Evolutionary conservation across 2,329 filamentous ascomycete genomes (phyloP).

Genomic region (Hypoxylon sp.): DNA sequence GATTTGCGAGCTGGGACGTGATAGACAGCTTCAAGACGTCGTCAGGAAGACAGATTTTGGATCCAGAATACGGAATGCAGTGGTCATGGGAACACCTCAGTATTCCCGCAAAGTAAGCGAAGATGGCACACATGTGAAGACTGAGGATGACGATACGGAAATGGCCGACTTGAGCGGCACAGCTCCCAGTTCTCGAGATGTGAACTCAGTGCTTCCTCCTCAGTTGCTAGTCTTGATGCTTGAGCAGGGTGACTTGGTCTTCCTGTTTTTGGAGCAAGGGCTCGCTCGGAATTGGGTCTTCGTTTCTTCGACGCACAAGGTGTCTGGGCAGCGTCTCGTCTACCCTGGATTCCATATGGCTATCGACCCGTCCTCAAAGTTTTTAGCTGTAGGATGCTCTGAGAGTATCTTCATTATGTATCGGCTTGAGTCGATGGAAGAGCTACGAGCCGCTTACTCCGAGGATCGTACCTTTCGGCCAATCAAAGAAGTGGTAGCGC

Average conservation of each 20-base stretch:
- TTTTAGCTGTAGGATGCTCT: slow-evolving; percentile 78
- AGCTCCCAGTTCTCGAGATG: slow-evolving; percentile 31
- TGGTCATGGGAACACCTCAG: slow-evolving; percentile 75
- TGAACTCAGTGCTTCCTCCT: slow-evolving; percentile 70
- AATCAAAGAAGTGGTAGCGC: slow-evolving; percentile 64
- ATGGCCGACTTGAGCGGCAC: slow-evolving; percentile 54
- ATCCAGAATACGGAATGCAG: slow-evolving; percentile 82
- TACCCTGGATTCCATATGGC: slow-evolving; percentile 77
- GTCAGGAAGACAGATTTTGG: slow-evolving; percentile 84
- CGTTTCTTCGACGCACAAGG: slow-evolving; percentile 69
- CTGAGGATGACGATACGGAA: slow-evolving; percentile 59
- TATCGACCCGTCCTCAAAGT: slow-evolving; percentile 81
- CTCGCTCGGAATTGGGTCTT: slow-evolving; percentile 70
- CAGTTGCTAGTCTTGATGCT: slow-evolving; percentile 85
- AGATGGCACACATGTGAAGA: slow-evolving; percentile 53
- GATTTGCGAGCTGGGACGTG: slow-evolving; percentile 79
- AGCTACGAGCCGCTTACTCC: slow-evolving; percentile 66
- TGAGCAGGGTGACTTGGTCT: slow-evolving; percentile 80
- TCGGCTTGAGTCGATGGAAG: slow-evolving; percentile 72
- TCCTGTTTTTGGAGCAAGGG: slow-evolving; percentile 75
- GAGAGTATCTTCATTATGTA: slow-evolving; percentile 80
- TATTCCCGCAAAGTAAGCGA: slow-evolving; percentile 54
- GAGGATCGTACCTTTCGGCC: slow-evolving; percentile 67
- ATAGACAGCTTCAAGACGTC: slow-evolving; percentile 82
- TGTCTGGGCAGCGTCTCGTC: slow-evolving; percentile 70